Conservation (phyloP, 345 rosid species). For the Dipteronia sinensis region DNA sequence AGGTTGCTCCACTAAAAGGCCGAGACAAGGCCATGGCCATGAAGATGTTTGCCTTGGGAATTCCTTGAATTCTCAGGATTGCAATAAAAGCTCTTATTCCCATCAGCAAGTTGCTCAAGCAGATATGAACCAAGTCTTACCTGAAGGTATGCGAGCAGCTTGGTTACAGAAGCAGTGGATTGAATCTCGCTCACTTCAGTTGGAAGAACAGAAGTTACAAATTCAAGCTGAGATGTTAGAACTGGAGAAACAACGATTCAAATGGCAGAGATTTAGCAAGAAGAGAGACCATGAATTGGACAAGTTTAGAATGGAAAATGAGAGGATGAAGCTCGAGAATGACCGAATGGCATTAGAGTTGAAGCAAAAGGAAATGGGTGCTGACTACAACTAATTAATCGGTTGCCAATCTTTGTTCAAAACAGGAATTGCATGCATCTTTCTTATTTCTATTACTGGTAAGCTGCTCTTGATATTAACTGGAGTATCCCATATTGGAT, state of each 20-base stretch:
- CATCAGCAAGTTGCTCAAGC: conserved; percentile 44
- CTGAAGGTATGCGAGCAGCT: conserved; percentile 51
- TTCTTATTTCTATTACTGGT: conserved; percentile 26
- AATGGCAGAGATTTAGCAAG: conserved; percentile 83
- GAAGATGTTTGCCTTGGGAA: conserved; percentile 52
- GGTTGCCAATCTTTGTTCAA: conserved; percentile 14
- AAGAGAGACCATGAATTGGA: conserved; percentile 79
- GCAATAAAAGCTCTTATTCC: conserved; percentile 37
- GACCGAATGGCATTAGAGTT: conserved; percentile 72
- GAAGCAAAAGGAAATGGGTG: conserved; percentile 55
- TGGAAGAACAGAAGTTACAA: conserved; percentile 82
- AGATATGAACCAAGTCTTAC: conserved; percentile 51
- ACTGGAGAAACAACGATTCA: conserved; percentile 77
- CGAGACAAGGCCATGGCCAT: conserved; percentile 51
- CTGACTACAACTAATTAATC: conserved; percentile 23
- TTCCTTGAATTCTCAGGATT: conserved; percentile 42
- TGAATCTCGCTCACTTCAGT: conserved; percentile 64
- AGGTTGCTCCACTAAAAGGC: conserved; percentile 61
- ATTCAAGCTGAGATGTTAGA: conserved; percentile 76
- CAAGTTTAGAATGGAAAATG: conserved; percentile 76
- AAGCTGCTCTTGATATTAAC: conserved; percentile 30
- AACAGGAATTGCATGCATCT: conserved; percentile 6
- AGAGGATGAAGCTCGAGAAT: conserved; percentile 89
- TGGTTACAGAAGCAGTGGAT: conserved; percentile 66
- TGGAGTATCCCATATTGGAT: conserved; percentile 20